Evolutionary conservation across 495 filamentous ascomycete species (phyloP), one percentile per base, ranked within the genome.

Genomic region (Xanthoparmelia taractica): DNA sequence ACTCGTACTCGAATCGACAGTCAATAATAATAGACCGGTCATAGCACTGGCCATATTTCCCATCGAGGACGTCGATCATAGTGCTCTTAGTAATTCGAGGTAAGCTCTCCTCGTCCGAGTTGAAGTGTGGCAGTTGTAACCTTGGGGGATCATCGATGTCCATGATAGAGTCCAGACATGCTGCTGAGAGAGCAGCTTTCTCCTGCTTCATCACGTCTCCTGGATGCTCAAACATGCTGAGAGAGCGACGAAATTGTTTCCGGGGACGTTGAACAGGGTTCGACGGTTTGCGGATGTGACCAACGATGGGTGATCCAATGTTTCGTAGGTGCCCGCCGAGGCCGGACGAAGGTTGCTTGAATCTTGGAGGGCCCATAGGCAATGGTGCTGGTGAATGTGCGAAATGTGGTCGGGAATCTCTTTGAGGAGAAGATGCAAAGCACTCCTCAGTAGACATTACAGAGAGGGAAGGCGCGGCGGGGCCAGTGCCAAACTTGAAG

Each of bases 1-100:
- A 99, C 75, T 99, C 95, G 73, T 97, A 99, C 75, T 97, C 95
- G 72, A 99, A 99, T 15, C 94, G 89, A 71, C 95, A 99, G 70
- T 99, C 95, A 59, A 99, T 85, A 67, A 99, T 78, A 73, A 94
- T 80, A 65, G 87, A 85, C 64, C 90, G 82, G 58, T 89, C 85
- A 69, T 86, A 97, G 2, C 81, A 68, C 20, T 84, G 79, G 63
- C 84, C 83, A 73, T 86, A 97, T 68, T 89, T 88, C 43, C 90
- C 90, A 73, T 96, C 88, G 56, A 97, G 78, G n/a, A 99, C 81
- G 17, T 89, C 82, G 57, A 95, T 76, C 71, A 97, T 81, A 23
- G 90, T 96, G 31, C 80, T 75, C 65, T 86, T 84, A 31, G 85
- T 83, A 71, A 99, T 96, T 63, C 95, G 88, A 61, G 93, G 93